Percentiles rank a stretch among this genome's conserved stretches.
Evolutionary conservation across 176 grass and related monocot species (phyloP).

Genomic region (Rhynchospora breviuscula): DNA sequence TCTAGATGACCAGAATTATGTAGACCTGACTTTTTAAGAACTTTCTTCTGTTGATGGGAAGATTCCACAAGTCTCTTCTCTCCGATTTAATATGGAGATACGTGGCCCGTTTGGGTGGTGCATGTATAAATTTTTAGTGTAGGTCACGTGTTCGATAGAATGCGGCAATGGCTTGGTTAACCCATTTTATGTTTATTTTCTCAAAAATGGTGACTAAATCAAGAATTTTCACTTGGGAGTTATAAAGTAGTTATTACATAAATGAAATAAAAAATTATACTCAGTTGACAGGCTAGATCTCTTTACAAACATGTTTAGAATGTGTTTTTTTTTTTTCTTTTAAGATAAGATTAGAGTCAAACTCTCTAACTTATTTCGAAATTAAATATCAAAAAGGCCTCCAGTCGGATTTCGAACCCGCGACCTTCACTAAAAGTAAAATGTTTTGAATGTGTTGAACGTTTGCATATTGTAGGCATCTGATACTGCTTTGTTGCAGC

Average conservation of each 20-base stretch:
- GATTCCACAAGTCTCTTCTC: not conserved
- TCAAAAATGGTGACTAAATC: not conserved
- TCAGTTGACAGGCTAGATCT: too few species aligned
- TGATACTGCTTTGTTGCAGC: not conserved
- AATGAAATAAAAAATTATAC: too few species aligned
- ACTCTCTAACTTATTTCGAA: too few species aligned
- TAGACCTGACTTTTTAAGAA: not conserved
- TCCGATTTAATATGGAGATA: not conserved
- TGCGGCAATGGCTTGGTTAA: not conserved
- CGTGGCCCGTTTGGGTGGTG: not conserved
- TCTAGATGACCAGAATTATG: not conserved
- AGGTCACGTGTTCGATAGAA: not conserved
- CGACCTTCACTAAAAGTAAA: too few species aligned
- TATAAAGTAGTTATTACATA: too few species aligned
- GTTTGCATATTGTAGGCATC: not conserved
- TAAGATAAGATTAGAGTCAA: too few species aligned
- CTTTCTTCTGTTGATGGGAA: not conserved
- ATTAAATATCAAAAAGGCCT: too few species aligned
- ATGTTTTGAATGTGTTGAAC: too few species aligned
- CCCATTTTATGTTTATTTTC: not conserved
- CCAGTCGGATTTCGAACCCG: too few species aligned
- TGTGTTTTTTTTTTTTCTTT: too few species aligned
- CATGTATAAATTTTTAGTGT: not conserved
- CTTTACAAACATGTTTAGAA: too few species aligned
- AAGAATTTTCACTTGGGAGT: not conserved